phyloP scores from a whole-genome alignment of 805 yeast species.

The Saccharomyces jurei region DNA sequence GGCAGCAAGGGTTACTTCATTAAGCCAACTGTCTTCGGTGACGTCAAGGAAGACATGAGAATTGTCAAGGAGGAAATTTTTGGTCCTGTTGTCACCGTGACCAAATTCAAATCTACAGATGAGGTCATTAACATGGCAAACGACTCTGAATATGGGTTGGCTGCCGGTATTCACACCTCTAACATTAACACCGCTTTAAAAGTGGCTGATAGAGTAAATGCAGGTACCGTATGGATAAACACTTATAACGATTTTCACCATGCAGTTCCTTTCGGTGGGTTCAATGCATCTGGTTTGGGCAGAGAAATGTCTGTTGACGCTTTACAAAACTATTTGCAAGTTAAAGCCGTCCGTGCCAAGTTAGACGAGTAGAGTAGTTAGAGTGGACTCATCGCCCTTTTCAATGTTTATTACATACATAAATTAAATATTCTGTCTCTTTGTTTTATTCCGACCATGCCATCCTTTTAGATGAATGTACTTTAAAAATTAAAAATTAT shows the following conservation, averaged over 20 bases:
- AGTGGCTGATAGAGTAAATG: constrained; percentile 64
- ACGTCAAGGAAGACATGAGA: constrained; percentile 56
- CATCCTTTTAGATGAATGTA: background rate
- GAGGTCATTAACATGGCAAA: constrained; percentile 76
- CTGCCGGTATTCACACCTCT: constrained; percentile 82
- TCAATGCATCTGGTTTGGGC: constrained; percentile 85
- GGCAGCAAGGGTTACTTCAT: constrained; percentile 59
- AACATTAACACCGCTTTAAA: constrained; percentile 68
- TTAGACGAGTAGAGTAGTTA: constrained; percentile 3
- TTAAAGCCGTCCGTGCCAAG: constrained; percentile 66
- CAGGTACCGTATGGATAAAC: constrained; percentile 92
- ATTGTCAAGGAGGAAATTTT: constrained; percentile 75
- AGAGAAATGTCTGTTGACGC: constrained; percentile 90
- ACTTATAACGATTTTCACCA: constrained; percentile 83
- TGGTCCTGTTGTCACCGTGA: constrained; percentile 84
- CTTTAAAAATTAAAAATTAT: background rate
- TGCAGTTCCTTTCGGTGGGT: constrained; percentile 89
- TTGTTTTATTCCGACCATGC: background rate
- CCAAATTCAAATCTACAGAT: constrained; percentile 74
- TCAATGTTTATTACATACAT: background rate
- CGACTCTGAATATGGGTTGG: constrained; percentile 76
- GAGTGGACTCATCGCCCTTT: background rate
- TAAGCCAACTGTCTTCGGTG: constrained; percentile 68
- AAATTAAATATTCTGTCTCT: background rate
- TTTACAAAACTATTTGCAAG: constrained; percentile 74